Base-by-base conservation (phyloP, 2,329 filamentous ascomycete genomes). In the Coniochaeta sp. region DNA sequence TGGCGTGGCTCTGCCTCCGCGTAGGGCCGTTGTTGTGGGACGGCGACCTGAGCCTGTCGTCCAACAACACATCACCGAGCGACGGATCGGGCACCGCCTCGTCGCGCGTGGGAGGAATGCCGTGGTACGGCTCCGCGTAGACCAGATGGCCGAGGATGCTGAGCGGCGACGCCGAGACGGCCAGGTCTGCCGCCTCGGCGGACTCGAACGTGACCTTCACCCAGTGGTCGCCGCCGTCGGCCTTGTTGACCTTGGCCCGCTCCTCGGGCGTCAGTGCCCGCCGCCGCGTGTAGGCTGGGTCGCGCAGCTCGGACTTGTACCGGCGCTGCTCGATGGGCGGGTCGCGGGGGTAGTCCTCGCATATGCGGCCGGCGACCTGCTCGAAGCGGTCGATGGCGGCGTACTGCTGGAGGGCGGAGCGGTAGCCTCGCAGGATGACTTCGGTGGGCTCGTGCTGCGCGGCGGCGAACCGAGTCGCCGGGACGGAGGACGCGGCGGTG, bases 371-470 rank as follows among this genome's bases (percentile, higher is more conserved):
- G 7, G 90, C 93, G 47, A 96, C 86, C 62, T 88, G 84, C 77
- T 97, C 93, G 76, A 89, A 98, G 75, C 91, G 90, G 66, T 89
- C 87, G 67, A 98, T 88, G 36, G 92, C 92, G 30, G 93, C 91
- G 82, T 95, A 97, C 78, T 91, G 81, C 74, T 87, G 77, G 73
- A 85, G 73, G 1, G 79, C 72, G 17, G 81, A 82, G 59, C 80
- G 77, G 74, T 93, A 97, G 32, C 93, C 93, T 66, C 93, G 90
- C 17, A 98, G 80, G 59, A 96, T 86, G 63, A 96, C 84, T 74
- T 97, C 92, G 42, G 90, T 79, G 1, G 83, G 83, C 47, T 77
- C 72, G 17, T 72, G 72, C 60, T 75, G 73, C 34, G 70, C 70
- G 24, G 68, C 14, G 17, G 55, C 65, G 59, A 71, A 69, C 4